phyloP scores from a whole-genome alignment of 345 rosid genomes.

The Conringia planisiliqua region DNA sequence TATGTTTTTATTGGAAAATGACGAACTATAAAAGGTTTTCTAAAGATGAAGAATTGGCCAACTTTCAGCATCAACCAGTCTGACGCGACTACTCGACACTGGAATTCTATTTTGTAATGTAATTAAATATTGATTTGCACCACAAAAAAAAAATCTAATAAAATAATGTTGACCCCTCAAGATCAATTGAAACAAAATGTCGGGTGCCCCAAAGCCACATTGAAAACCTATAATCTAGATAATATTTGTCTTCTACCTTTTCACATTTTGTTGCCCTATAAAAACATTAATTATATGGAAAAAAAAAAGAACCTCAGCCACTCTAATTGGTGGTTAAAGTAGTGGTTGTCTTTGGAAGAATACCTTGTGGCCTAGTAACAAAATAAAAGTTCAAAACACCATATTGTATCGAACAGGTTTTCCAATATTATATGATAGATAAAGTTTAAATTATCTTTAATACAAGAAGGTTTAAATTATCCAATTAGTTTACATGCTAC shows the following conservation, averaged over 20 bases:
- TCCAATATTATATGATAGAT: too few species aligned
- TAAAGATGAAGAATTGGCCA: conserved; percentile 27
- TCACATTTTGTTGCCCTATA: background rate
- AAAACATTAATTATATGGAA: background rate
- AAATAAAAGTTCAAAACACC: background rate
- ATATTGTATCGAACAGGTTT: background rate
- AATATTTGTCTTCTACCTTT: conserved; percentile 3
- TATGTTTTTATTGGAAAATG: background rate
- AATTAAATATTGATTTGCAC: background rate
- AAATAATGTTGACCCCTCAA: conserved; percentile 13
- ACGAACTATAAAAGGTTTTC: background rate
- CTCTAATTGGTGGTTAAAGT: conserved; percentile 19
- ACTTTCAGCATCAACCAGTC: conserved; percentile 23
- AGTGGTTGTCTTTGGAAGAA: conserved; percentile 22
- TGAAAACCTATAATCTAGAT: conserved; percentile 25
- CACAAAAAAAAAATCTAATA: background rate
- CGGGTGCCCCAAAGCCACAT: conserved; percentile 11
- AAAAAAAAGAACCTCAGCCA: conserved; percentile 10
- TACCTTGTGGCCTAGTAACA: background rate
- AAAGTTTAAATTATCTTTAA: too few species aligned
- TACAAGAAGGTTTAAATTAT: too few species aligned
- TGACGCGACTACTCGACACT: conserved; percentile 65
- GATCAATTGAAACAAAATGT: conserved; percentile 14
- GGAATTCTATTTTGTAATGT: conserved; percentile 16
- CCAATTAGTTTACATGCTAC: too few species aligned